Evolutionary conservation across 495 filamentous ascomycete genomes (phyloP).

Genomic region (Achaetomiella virescens): DNA sequence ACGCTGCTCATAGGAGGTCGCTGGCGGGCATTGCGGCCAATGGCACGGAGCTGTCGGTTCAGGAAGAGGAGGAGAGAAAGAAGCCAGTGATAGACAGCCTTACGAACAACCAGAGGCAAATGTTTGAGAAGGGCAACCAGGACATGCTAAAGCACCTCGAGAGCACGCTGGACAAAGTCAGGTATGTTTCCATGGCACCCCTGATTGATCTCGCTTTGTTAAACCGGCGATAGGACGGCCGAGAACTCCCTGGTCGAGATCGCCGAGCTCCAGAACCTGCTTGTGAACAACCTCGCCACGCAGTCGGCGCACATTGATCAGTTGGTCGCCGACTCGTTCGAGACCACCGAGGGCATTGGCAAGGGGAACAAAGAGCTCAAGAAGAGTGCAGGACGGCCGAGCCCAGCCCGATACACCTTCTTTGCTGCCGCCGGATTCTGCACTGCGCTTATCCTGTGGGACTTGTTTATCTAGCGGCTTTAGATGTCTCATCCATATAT

Average conservation of each 20-base stretch:
- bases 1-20: slow-evolving; percentile 12
- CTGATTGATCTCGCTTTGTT: neutral
- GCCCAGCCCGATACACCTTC: slow-evolving; percentile 84
- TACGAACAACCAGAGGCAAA: slow-evolving; percentile 75
- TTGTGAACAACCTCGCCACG: slow-evolving; percentile 74
- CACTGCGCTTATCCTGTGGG: slow-evolving; percentile 80
- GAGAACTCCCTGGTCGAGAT: slow-evolving; percentile 92
- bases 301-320: slow-evolving; percentile 85
- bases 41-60: slow-evolving; percentile 30
- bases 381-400: slow-evolving; percentile 69
- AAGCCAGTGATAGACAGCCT: slow-evolving; percentile 52
- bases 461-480: slow-evolving; percentile 68
- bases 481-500: neutral
- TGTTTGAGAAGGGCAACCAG: slow-evolving; percentile 92
- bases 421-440: slow-evolving; percentile 80
- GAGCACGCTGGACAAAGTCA: slow-evolving; percentile 84
- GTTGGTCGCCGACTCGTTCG: slow-evolving; percentile 74
- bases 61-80: slow-evolving; percentile 29
- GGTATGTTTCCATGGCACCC: slow-evolving; percentile 40
- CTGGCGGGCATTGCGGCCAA: neutral
- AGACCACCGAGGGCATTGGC: slow-evolving; percentile 78
- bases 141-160: slow-evolving; percentile 89
- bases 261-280: slow-evolving; percentile 80
- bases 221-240: slow-evolving; percentile 55
- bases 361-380: slow-evolving; percentile 89